These are phyloP conservation scores for Planoprotostelium fungivorum DNA, from an alignment of 78 protist genomes.

Conservation along the genomic window DNA sequence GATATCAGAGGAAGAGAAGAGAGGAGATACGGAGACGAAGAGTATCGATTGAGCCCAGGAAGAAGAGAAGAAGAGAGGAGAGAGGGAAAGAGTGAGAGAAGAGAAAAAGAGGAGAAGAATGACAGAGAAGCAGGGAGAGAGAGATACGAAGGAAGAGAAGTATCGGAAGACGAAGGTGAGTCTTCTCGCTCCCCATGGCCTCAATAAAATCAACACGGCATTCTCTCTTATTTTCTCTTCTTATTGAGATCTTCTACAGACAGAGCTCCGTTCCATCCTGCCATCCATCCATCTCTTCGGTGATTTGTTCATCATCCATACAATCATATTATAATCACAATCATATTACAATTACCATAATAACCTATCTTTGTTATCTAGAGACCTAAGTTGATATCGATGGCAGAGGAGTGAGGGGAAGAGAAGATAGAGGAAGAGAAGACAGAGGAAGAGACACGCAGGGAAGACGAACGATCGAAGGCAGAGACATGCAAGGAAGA, in stretches of 20 bases:
- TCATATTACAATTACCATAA: background rate
- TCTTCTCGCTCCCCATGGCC: background rate
- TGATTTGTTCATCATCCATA: too few species aligned
- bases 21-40: background rate
- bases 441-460: background rate
- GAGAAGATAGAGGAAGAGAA: background rate
- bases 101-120: background rate
- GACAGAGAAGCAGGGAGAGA: background rate
- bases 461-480: too few species aligned
- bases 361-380: background rate
- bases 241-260: background rate
- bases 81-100: background rate
- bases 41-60: background rate
- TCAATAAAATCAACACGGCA: background rate
- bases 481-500: too few species aligned
- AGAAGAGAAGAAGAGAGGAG: background rate
- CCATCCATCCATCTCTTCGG: too few species aligned
- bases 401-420: background rate
- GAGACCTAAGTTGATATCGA: background rate
- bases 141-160: background rate
- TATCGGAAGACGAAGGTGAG: background rate
- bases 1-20: background rate
- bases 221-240: background rate
- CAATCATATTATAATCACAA: too few species aligned
- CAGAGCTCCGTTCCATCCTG: too few species aligned